Percentiles rank a stretch among this genome's conserved stretches.
These are phyloP conservation scores for Pyracantha coccinea DNA, from an alignment of 331 rosid genomes.

Conservation along the genomic window DNA sequence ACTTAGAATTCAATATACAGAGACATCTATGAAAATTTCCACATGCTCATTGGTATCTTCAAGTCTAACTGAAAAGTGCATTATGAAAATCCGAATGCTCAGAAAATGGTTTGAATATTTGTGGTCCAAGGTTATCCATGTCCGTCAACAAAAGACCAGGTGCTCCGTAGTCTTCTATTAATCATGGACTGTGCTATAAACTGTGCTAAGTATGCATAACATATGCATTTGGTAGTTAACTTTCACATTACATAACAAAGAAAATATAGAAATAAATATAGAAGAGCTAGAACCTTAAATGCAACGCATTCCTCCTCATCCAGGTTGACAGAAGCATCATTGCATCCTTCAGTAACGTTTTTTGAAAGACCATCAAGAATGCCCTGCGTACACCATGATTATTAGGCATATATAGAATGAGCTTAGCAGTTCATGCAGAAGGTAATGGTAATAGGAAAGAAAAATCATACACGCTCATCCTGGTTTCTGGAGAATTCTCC, in stretches of 20 bases:
- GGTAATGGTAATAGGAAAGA: slow-evolving; percentile 5
- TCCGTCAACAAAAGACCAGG: neutral
- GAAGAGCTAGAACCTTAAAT: neutral
- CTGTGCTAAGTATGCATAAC: neutral
- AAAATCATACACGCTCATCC: slow-evolving; percentile 49
- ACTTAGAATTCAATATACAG: neutral
- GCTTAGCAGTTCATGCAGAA: slow-evolving; percentile 11
- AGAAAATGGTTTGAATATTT: neutral
- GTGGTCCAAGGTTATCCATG: neutral
- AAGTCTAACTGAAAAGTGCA: neutral
- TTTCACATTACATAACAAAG: neutral
- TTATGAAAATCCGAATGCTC: neutral
- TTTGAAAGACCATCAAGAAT: slow-evolving; percentile 46
- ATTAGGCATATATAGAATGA: slow-evolving; percentile 15
- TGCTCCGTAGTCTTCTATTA: neutral
- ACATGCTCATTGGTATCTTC: neutral
- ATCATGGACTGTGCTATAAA: neutral
- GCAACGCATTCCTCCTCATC: slow-evolving; percentile 46
- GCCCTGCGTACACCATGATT: slow-evolving; percentile 40
- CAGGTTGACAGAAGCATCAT: slow-evolving; percentile 37
- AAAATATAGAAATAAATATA: neutral
- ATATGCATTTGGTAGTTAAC: neutral
- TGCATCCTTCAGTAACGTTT: slow-evolving; percentile 41
- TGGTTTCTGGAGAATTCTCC: slow-evolving; percentile 44
- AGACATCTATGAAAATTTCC: neutral